Base-by-base conservation (phyloP, 169 alveolate genomes). In the Eimeria brunetti region DNA sequence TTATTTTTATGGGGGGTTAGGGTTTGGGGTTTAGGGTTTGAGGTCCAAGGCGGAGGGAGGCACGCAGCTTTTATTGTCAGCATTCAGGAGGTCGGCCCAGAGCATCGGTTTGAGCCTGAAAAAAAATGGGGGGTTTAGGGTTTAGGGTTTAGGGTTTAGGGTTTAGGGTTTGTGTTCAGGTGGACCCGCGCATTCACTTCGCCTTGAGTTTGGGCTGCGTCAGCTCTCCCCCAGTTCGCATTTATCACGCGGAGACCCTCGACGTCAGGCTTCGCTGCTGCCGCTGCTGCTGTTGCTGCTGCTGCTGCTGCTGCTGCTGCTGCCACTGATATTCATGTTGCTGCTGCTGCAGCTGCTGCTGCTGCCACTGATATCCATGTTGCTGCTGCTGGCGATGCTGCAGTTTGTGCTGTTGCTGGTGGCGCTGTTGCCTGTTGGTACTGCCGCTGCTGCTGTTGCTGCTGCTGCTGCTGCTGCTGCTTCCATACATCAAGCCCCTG, bases 131-230 rank as follows among this genome's bases (percentile, higher is more conserved):
- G 18, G 64, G 64, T 9, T 56, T 56, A 56, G 64, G 64, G 64
- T 56, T 71, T 56, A 56, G 64, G 64, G 64, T 56, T 67, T 78
- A 78, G 88, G 64, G 88, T 49, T 78, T 78, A 78, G 64, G 67
- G 88, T 78, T 73, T 78, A 75, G 85, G 85, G 85, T 75, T 75
- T 36, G 33, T 75, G 84, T 11, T 75, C 56, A 73, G 83, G 83
- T 49, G 83, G 33, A n/a, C 83, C 83, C 56, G 22, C 83, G 0
- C 12, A 51, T 6, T 58, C 67, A 58, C 18, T 16, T 11, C 18
- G 27, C 38, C 30, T 56, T 7, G 6, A 11, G 49, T 69, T 80
- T n/a, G 46, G 2, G 89, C 89, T 80, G 89, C 89, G 11, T 9
- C 69, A 11, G 69, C 71, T 33, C n/a, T 38, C 53, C 7, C 56